Conservation (phyloP, 345 rosid genomes). For the Bruguiera gymnorhiza region DNA sequence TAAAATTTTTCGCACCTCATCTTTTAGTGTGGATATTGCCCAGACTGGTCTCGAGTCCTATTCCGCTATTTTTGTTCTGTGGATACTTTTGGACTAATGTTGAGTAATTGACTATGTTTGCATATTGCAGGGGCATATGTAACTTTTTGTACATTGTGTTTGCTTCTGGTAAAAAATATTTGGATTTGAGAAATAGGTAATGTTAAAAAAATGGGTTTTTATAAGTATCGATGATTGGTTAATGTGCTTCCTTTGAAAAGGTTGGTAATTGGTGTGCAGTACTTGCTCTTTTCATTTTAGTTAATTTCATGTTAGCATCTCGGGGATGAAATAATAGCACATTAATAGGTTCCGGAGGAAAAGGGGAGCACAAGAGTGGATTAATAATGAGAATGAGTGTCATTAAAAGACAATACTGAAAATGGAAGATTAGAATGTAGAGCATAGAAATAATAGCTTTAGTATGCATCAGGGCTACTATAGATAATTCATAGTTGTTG, state of each 20-base stretch:
- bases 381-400: neutral
- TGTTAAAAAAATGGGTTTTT: conserved; percentile 8
- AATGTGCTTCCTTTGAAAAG: conserved; percentile 38
- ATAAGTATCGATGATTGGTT: neutral
- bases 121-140: conserved; percentile 88
- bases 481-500: too few species aligned
- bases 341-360: neutral
- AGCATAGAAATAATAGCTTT: too few species aligned
- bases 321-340: too few species aligned
- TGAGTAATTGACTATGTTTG: neutral
- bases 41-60: too few species aligned
- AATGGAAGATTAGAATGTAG: neutral
- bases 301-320: neutral
- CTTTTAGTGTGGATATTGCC: too few species aligned
- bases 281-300: neutral
- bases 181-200: conserved; percentile 98
- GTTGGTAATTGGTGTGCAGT: conserved; percentile 31
- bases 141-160: conserved; percentile 66
- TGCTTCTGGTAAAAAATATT: conserved; percentile 97
- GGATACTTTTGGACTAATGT: neutral
- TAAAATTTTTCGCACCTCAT: too few species aligned
- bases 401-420: neutral
- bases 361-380: neutral
- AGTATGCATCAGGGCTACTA: too few species aligned
- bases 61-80: neutral